Conservation (phyloP, 108 stramenopile species). For the Cyclotella atomus region DNA sequence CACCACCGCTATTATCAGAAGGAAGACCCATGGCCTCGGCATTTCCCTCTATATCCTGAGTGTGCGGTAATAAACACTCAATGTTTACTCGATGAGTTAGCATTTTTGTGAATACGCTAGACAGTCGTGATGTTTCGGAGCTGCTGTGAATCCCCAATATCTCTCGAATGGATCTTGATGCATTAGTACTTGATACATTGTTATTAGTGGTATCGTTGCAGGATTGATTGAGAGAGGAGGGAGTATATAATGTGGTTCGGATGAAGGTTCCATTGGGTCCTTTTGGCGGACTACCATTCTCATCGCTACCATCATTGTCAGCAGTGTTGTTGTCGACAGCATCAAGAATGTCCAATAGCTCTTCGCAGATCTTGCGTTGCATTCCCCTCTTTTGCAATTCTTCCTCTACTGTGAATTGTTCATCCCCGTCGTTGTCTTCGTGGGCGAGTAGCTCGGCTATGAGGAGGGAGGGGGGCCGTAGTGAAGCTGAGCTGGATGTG, state of each 20-base stretch:
- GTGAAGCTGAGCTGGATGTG: no score
- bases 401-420: slow-evolving; percentile 3
- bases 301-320: neutral
- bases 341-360: slow-evolving; percentile 17
- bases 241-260: slow-evolving; percentile 20
- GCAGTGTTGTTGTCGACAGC: neutral
- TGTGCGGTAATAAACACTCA: slow-evolving; percentile 54
- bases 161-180: slow-evolving; percentile 27
- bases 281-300: neutral
- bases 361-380: slow-evolving; percentile 25
- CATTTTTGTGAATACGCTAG: slow-evolving; percentile 35
- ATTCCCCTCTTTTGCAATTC: slow-evolving; percentile 1
- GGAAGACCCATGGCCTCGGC: slow-evolving; percentile 53
- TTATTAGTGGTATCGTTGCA: no score
- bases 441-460: neutral
- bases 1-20: no score
- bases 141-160: slow-evolving; percentile 39
- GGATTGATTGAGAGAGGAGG: no score
- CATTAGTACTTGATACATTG: neutral
- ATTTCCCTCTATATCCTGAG: slow-evolving; percentile 67
- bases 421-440: neutral
- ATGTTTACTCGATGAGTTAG: slow-evolving; percentile 58
- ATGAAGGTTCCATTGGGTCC: slow-evolving; percentile 22
- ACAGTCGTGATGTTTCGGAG: slow-evolving; percentile 29
- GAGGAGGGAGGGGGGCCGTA: no score